phyloP scores from a whole-genome alignment of 371 early-diverging fungal genomes.

The Lichtheimia ornata region DNA sequence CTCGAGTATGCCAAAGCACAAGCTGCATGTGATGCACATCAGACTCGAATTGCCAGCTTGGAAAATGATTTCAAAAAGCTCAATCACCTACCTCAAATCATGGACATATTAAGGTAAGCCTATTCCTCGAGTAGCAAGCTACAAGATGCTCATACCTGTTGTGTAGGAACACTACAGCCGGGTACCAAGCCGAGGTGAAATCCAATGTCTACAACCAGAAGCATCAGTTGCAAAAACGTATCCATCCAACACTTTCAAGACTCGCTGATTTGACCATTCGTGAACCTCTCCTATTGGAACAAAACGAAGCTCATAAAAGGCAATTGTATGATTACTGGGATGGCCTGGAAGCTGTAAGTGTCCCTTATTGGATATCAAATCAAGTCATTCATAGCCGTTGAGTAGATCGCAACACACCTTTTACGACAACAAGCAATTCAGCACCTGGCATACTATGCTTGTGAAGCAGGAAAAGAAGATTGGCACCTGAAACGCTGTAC shows the following conservation, averaged over 20 bases:
- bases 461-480: slow-evolving; percentile 1
- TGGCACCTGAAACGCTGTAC: background rate
- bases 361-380: background rate
- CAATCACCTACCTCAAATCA: slow-evolving; percentile 13
- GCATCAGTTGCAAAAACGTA: background rate
- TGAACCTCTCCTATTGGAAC: background rate
- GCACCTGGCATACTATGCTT: slow-evolving; percentile 7
- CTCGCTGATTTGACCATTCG: background rate
- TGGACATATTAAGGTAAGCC: slow-evolving; percentile 6
- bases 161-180: no score
- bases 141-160: no score
- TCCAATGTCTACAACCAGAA: no score
- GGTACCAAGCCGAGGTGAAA: no score
- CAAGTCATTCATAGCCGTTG: background rate
- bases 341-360: slow-evolving; percentile 8
- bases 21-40: background rate
- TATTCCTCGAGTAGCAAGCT: background rate
- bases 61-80: slow-evolving; percentile 9
- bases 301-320: background rate
- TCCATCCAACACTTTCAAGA: slow-evolving; percentile 6
- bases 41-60: slow-evolving; percentile 3
- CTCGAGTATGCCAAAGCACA: slow-evolving; percentile 2
- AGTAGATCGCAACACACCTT: background rate
- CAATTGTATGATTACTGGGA: background rate
- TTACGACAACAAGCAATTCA: slow-evolving; percentile 4